Evolutionary conservation across 805 yeast species (phyloP).

Genomic region (Yarrowia sp.): DNA sequence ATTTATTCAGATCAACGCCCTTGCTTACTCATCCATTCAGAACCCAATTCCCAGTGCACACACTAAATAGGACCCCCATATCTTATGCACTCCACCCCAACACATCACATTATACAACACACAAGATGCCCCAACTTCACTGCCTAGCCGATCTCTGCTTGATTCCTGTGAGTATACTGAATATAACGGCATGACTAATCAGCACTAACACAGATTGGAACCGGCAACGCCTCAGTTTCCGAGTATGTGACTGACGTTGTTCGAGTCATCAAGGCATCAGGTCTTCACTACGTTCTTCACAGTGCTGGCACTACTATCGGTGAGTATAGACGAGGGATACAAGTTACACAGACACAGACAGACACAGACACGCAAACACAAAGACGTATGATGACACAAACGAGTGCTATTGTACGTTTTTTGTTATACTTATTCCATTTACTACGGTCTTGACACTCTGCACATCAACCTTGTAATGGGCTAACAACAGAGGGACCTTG

Average conservation of each 20-base stretch:
- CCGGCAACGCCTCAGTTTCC: slow-evolving; percentile 77
- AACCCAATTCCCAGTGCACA: slow-evolving; percentile 4
- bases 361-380: background rate
- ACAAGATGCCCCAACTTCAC: slow-evolving; percentile 51
- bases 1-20: too few relatives aligned
- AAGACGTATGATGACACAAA: too few relatives aligned
- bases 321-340: background rate
- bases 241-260: slow-evolving; percentile 80
- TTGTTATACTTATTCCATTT: too few relatives aligned
- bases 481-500: slow-evolving; percentile 74
- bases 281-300: slow-evolving; percentile 73
- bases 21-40: background rate
- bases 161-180: slow-evolving; percentile 65
- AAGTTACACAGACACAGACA: background rate
- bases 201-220: slow-evolving; percentile 64
- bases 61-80: background rate
- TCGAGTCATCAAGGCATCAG: slow-evolving; percentile 64
- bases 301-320: slow-evolving; percentile 85
- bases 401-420: too few relatives aligned
- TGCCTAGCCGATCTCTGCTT: slow-evolving; percentile 88
- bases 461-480: background rate
- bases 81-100: slow-evolving; percentile 18
- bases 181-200: background rate
- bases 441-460: too few relatives aligned
- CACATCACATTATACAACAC: background rate